Evolutionary conservation across 2,329 filamentous ascomycete genomes (phyloP), one percentile per base, ranked within the genome.

Genomic region (Sporothrix pseudoabietina): DNA sequence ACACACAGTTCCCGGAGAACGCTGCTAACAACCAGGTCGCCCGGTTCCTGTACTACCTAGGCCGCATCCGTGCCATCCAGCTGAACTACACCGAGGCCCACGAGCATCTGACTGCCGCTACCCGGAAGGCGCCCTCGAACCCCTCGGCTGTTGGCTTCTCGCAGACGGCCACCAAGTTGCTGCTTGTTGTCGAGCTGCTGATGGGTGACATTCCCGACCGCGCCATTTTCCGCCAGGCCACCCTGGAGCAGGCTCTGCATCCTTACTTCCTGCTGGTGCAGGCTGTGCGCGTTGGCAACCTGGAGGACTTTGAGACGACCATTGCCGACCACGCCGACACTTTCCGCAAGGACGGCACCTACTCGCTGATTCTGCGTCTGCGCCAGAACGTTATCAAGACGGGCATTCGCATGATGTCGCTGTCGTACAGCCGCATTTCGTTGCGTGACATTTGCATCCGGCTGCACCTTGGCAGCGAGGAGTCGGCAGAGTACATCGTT

Each of bases 301-400:
- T 99, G 71, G 94, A 96, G 81, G 94, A 94, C 75, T 99, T 99
- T 82, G 88, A 97, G 82, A 93, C 91, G 77, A 91, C 92, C 61
- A 94, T 98, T 75, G 91, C 92, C 78, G 88, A 91, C 69, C 90
- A 97, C 80, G 91, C 91, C 73, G 89, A 92, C 61, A 91, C 91
- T 12, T 99, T 98, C 90, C 92, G 94, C 79, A 91, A 92, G 77
- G 96, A 99, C 81, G 93, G 93, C 73, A 98, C 95, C 26, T 98
- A 98, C 85, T 97, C 94, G 12, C 87, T 99, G 73, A 97, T 98
- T 78, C 88, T 98, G 76, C 94, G 96, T 76, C 87, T 99, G 75
- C 91, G 96, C 78, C 96, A 99, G 83, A 99, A 99, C 80, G 96
- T 99, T 80, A 98, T 99, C 89, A 97, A 97, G 87, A 99, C 96